A percentile compares a stretch with the other conserved stretches of the same genome.
Evolutionary conservation across 805 yeast genomes (phyloP).

Genomic region (Lachancea nothofagi): DNA sequence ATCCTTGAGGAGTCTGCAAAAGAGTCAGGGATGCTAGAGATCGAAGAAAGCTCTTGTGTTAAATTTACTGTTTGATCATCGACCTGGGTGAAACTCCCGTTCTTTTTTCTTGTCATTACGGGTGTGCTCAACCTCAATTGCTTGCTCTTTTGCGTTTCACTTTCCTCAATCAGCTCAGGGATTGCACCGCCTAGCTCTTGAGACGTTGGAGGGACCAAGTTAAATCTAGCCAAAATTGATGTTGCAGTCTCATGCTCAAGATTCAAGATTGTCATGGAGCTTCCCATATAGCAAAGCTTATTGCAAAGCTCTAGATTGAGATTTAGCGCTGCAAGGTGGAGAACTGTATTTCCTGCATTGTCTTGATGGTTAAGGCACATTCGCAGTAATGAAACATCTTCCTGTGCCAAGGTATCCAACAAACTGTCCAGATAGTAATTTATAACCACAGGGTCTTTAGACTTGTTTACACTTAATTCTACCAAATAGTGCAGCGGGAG

Average conservation of each 20-base stretch:
- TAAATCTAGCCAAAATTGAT: constrained; percentile 26
- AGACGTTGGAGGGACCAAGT: constrained; percentile 23
- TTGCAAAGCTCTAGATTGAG: constrained; percentile 31
- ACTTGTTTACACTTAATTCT: constrained; percentile 46
- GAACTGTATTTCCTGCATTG: constrained; percentile 75
- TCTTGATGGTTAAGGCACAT: constrained; percentile 73
- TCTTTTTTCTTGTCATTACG: constrained; percentile 13
- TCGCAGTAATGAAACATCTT: constrained; percentile 42
- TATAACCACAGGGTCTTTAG: constrained; percentile 44
- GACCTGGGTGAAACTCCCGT: constrained; percentile 6
- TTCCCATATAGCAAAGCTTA: constrained; percentile 30
- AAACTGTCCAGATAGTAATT: constrained; percentile 51
- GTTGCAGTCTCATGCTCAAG: constrained; percentile 29
- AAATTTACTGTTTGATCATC: constrained; percentile 8
- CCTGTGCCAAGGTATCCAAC: constrained; percentile 37
- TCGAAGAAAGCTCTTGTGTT: constrained; percentile 7
- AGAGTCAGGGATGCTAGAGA: constrained; percentile 14
- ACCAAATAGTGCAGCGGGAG: constrained; percentile 68
- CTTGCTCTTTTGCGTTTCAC: neutral
- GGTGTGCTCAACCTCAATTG: constrained; percentile 18
- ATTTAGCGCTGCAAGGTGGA: constrained; percentile 60
- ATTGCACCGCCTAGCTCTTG: constrained; percentile 4
- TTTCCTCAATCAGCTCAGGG: neutral
- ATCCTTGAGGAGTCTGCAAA: constrained; percentile 26
- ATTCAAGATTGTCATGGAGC: constrained; percentile 28